Base-by-base conservation (phyloP, 257 asterid genomes). In the Fraxinus excelsior region DNA sequence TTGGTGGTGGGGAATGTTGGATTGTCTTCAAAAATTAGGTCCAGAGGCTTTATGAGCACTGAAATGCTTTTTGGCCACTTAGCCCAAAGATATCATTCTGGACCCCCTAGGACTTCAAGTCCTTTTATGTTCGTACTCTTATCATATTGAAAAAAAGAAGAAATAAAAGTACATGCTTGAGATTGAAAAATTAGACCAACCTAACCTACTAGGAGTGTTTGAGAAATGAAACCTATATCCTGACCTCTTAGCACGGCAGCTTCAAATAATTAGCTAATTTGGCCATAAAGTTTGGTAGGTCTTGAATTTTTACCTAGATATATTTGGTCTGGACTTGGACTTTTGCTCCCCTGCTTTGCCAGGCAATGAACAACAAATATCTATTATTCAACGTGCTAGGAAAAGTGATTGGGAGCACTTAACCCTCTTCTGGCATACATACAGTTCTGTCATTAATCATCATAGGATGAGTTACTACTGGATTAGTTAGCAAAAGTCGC, bases 271-370 rank as follows among this genome's bases (percentile, higher is more conserved):
- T 19, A 18, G 7, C 9, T 51, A 51, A 51, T 51, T 51, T 51
- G 62, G 62, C 62, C 62, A 16, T 51, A 51, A 49, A 51, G 23
- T 51, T 51, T 18, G 9, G 62, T 51, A 14, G 62, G 23, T 51
- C 62, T 51, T 14, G 25, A 51, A 51, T 51, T 16, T 51, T 51
- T 51, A 51, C 9, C 62, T 51, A 51, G 23, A 16, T 51, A 19
- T 18, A 51, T 76, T 72, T 68, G 25, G 46, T 81, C 49, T 68
- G 64, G 19, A 56, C 2, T 70, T 69, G 65, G 80, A 70, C 14
- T 35, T 70, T 35, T 44, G 53, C 44, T 42, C 29, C 21, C 23
- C 23, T 16, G 21, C 23, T 51, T 38, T 51, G 9, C 18, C 62
- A 18, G 23, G 25, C 62, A 51, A 51, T 19, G 23, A 51, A 51